Evolutionary conservation across 202 grass and related monocot species (phyloP).

Genomic region (Carex sylvatica): DNA sequence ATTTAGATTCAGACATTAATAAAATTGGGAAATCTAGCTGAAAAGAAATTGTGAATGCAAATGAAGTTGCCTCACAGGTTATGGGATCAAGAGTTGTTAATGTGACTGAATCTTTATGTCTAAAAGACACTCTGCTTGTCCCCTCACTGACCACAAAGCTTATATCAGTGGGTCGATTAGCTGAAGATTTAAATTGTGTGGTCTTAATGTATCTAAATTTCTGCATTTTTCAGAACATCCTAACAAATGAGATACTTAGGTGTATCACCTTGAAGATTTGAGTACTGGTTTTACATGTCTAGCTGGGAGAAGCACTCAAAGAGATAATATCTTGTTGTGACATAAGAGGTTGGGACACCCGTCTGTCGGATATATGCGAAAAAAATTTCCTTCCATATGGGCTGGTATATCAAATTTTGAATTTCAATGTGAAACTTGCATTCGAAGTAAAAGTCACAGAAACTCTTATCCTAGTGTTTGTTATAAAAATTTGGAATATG

Average conservation of each 20-base stretch:
- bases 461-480: too few relatives aligned
- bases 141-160: too few relatives aligned
- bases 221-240: too few relatives aligned
- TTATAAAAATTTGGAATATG: too few relatives aligned
- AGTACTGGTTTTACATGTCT: too few relatives aligned
- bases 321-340: not conserved
- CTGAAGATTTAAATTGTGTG: too few relatives aligned
- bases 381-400: not conserved
- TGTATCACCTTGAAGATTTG: not conserved
- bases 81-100: not conserved
- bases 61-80: not conserved
- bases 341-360: not conserved
- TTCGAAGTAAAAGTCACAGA: too few relatives aligned
- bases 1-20: not conserved
- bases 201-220: too few relatives aligned
- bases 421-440: too few relatives aligned
- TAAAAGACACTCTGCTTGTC: not conserved
- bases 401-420: too few relatives aligned
- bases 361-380: not conserved
- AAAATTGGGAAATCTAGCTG: not conserved
- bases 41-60: not conserved
- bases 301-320: not conserved
- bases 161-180: too few relatives aligned
- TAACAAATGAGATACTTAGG: constrained; percentile 10
- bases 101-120: not conserved